Evolutionary conservation across 352 stramenopile genomes (phyloP), one percentile per base, ranked within the genome.

Genomic region (Blastocystis sp.): DNA sequence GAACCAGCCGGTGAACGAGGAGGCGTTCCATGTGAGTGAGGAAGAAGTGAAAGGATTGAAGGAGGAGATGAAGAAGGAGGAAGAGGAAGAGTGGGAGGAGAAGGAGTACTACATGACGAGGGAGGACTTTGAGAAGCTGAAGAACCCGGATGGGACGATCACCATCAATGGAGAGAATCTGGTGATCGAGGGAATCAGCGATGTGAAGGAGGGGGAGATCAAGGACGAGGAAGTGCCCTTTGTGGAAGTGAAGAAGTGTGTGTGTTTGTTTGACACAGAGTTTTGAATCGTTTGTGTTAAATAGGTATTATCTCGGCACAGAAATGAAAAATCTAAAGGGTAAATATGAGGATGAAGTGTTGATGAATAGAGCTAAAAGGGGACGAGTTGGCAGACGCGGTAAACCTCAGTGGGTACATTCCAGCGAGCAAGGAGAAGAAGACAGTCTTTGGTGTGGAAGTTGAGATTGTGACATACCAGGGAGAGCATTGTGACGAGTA

Each of bases 71-170:
- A 34, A 34, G 28, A 34, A 34, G 28, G 28, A 34, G 66, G 45
- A 61, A 21, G 69, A 79, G 2, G 43, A 43, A 43, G 69, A 79
- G 34, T 81, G 52, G 10, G 71, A 81, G n/a, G 66, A 23, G 14
- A 81, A 81, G 5, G 71, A 81, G 2, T 81, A 81, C 43, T 81
- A 81, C 71, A 62, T 81, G 71, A 81, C 71, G 11, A 53, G 52
- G 66, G 71, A 81, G 48, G 71, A 81, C 60, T 41, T 81, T 5
- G 71, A 81, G 45, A 64, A 65, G 28, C n/a, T 65, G 2, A 56
- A 38, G 23, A 81, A 81, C 23, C 48, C 64, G 17, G 71, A 81
- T 64, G 71, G 71, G 14, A 81, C 71, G 23, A 81, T 81, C 71
- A 81, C 71, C 3, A 81, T 81, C 56, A 38, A 64, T 43, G 71